These are phyloP conservation scores for Eucalyptus erythrocorys DNA, from an alignment of 345 rosid genomes.

Conservation along the genomic window DNA sequence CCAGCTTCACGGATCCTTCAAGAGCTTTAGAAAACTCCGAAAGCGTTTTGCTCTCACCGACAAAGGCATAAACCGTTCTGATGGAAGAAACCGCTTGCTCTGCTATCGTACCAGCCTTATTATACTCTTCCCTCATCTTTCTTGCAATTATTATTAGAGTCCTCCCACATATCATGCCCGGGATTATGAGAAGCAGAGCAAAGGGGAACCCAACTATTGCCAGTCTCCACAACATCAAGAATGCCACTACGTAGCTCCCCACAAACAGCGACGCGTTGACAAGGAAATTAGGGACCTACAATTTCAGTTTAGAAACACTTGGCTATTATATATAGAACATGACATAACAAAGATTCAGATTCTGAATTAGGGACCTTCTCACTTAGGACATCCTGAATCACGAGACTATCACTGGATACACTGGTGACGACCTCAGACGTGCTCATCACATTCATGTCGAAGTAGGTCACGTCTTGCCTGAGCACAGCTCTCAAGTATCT, in stretches of 20 bases:
- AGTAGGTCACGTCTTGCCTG: slow-evolving; percentile 79
- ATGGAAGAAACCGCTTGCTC: slow-evolving; percentile 78
- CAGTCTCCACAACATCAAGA: slow-evolving; percentile 60
- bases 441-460: slow-evolving; percentile 67
- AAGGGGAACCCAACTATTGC: slow-evolving; percentile 73
- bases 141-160: slow-evolving; percentile 53
- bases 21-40: slow-evolving; percentile 48
- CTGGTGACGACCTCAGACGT: slow-evolving; percentile 67
- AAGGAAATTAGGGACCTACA: slow-evolving; percentile 66
- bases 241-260: slow-evolving; percentile 56
- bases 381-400: slow-evolving; percentile 71
- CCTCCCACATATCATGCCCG: slow-evolving; percentile 68
- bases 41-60: slow-evolving; percentile 49
- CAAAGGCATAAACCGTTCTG: slow-evolving; percentile 80
- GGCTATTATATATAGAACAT: not conserved
- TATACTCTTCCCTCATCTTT: slow-evolving; percentile 62
- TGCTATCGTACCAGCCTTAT: slow-evolving; percentile 57
- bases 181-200: slow-evolving; percentile 48
- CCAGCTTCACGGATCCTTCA: slow-evolving; percentile 42
- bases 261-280: slow-evolving; percentile 44
- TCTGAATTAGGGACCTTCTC: slow-evolving; percentile 41
- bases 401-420: slow-evolving; percentile 57
- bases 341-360: not conserved
- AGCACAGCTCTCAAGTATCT: slow-evolving; percentile 65
- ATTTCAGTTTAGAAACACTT: not conserved